Evolutionary conservation across 495 filamentous ascomycete species (phyloP), one percentile per base, ranked within the genome.

Genomic region (Lindgomyces ingoldianus): DNA sequence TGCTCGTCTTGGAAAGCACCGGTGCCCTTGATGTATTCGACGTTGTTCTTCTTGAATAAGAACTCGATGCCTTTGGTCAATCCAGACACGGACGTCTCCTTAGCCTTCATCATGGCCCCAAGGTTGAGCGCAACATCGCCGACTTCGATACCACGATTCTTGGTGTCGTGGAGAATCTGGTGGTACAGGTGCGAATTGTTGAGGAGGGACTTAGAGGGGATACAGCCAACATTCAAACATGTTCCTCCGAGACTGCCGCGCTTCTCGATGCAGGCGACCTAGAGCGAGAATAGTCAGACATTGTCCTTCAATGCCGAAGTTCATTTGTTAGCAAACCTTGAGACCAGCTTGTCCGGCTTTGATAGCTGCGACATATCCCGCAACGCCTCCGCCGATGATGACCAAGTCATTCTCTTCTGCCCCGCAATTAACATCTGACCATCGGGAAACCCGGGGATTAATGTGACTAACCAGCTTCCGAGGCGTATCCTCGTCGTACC

Each of bases 101-200:
- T 98, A 44, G 94, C 93, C 81, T 96, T 93, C 91, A 98, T 95
- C 87, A 98, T 91, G 75, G 94, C 87, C 70, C 79, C 77, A 29
- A 98, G 82, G 83, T 98, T 96, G 75, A 98, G 89, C 77, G 94
- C 94, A 72, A 98, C 93, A 80, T 95, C 90, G 70, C 89, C 90
- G 70, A 98, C 94, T 67, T 91, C 90, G 77, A 98, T 98, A 75
- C 94, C 94, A 74, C 94, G 92, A 77, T 89, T 87, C 82, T 98
- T 96, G 55, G 89, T 91, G 81, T 98, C 94, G 81, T 98, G 94
- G 45, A 93, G 87, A 72, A 97, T 89, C 80, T 92, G 89, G 83
- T 98, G 94, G 85, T 98, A 98, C 55, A 98, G 86, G 77, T 96
- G 91, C 68, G 95, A 96, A 83, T 98, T 98, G 87, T 98, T 98